A percentile compares a stretch with the other conserved stretches of the same genome.
These are phyloP conservation scores for Collybiopsis confluens DNA, from an alignment of 768 basidiomycete species.

Conservation along the genomic window DNA sequence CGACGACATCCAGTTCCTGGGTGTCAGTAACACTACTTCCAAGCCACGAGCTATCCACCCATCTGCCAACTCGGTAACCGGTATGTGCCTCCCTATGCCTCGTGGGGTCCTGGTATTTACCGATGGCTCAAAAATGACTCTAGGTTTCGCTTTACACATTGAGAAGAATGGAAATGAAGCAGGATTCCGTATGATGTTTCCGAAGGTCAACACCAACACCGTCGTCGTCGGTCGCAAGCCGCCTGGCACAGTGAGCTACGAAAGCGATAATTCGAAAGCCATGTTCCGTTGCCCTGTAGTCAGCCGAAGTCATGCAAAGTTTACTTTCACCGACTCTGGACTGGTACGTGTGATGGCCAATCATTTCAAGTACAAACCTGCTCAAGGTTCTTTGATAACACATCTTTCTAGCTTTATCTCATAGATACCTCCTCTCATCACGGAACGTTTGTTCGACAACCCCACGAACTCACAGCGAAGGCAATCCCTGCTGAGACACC, in stretches of 20 bases:
- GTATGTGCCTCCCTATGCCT: conserved; percentile 28
- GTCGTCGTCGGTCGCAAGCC: conserved; percentile 70
- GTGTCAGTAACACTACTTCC: conserved; percentile 31
- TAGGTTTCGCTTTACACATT: conserved; percentile 59
- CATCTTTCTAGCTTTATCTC: conserved; percentile 53
- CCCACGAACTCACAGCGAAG: conserved; percentile 44
- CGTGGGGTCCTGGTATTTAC: conserved; percentile 11
- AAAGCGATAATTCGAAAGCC: conserved; percentile 42
- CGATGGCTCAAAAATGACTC: conserved; percentile 14
- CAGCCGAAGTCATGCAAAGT: conserved; percentile 74
- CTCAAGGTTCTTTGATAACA: conserved; percentile 8
- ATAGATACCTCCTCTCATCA: conserved; percentile 73
- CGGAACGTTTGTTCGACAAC: conserved; percentile 63
- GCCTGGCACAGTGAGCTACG: conserved; percentile 34
- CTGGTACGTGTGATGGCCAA: too few species aligned
- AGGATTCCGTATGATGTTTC: conserved; percentile 46
- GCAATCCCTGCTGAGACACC: conserved; percentile 52
- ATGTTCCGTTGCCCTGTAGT: conserved; percentile 77
- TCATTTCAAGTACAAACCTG: too few species aligned
- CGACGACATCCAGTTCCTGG: conserved; percentile 62
- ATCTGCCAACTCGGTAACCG: conserved; percentile 33
- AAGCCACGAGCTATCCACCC: conserved; percentile 20
- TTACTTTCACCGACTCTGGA: conserved; percentile 66
- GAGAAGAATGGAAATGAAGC: conserved; percentile 45
- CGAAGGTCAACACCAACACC: conserved; percentile 42